Evolutionary conservation across 148 eudicot species (phyloP), one percentile per base, ranked within the genome.

Genomic region (Fagopyrum homotropicum): DNA sequence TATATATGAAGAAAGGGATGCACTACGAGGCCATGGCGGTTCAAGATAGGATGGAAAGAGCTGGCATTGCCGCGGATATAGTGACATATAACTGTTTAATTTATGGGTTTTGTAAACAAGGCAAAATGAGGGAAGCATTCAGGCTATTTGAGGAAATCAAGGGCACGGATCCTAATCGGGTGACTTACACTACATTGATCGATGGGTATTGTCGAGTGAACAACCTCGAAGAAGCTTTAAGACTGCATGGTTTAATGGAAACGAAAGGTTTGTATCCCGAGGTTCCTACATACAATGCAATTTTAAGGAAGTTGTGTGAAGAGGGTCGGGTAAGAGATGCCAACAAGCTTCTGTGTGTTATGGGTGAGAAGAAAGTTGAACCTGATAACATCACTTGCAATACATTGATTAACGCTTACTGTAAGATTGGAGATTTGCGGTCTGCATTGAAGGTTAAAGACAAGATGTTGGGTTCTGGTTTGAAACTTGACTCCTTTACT

Each of bases 331-430:
- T 94, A 61, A 84, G 80, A 81, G 97, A 94, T 72, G 96, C 93
- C 15, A 94, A 94, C 82, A 86, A 78, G 80, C 81, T 94, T 17
- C 78, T 94, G 79, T 84, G 81, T 76, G 96, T 88, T 77, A 94
- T 94, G 97, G 83, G 74, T 57, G 96, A 85, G 56, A 90, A 87
- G 79, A 88, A 87, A 81, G 81, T 94, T 78, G 87, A 88, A 79
- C 93, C 98, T 11, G 96, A 94, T 75, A 89, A 85, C 80, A 79
- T 91, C 45, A 90, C 98, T 0, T 94, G 98, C 80, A 94, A 94
- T 75, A 94, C 98, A 30, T 79, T 94, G 78, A 90, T 94, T 12
- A 94, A 94, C 76, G 98, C 93, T 46, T 91, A 94, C 75, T 84
- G 96, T 84, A 94, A 94, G 82, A 87, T 94, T 12, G 89, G 97